Evolutionary conservation across 1,284 basidiomycete genomes (phyloP), one percentile per base, ranked within the genome.

Genomic region (Meira nashicola): DNA sequence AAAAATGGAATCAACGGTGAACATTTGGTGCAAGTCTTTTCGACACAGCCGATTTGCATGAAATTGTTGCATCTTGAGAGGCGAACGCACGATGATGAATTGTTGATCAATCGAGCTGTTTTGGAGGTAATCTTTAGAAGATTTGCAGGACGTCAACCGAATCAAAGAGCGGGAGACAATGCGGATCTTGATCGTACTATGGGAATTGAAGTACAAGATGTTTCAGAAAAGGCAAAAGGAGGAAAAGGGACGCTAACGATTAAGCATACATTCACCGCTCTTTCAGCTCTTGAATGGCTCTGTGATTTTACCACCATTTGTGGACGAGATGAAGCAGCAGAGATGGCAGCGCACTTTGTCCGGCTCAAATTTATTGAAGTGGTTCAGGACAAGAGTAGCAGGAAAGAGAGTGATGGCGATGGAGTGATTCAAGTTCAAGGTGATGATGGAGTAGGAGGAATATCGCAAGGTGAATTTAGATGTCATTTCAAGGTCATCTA

Each of bases 291-390:
- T 59, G 92, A 96, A 79, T 99, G 95, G 95, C 86, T 99, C 55
- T 89, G 91, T 77, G 93, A 98, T 79, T 97, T 92, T 70, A 93
- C 94, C 0, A 96, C 94, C 0, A 90, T 94, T 47, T 91, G 93
- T 52, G 93, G 92, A 21, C 83, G 90, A 55, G 95, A 99, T 76
- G 95, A 98, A 80, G 94, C 92, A 0, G 92, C 92, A 21, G 95
- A 98, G 82, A 88, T 97, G 83, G 87, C 90, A 3, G 95, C 92
- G 1, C 95, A 98, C 76, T 97, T 98, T 74, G 92, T 97, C 49
- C 87, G 95, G 44, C 94, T 95, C 73, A 91, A 92, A 40, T 85
- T 94, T 67, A 89, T 98, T 79, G 80, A 82, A 11, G 82, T 97
- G 39, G 89, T 94, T 62, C 65, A 72, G 39, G 83, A 84, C 70